Percentiles rank a stretch among this genome's conserved stretches.
phyloP scores from a whole-genome alignment of 352 stramenopile genomes.

The Paralagenidium karlingii region DNA sequence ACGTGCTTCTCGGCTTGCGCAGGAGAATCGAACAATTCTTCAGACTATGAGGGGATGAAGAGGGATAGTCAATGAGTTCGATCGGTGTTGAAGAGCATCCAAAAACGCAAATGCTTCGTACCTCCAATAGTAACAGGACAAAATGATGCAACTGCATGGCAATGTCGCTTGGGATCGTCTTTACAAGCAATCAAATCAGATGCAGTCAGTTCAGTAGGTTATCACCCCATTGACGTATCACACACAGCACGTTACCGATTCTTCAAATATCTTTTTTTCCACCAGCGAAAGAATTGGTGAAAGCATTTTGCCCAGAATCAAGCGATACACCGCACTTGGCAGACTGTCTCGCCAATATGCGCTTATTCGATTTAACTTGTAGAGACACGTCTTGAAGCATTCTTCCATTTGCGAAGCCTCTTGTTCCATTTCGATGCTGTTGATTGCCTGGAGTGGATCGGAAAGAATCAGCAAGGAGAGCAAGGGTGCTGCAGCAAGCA shows the following conservation, averaged over 20 bases:
- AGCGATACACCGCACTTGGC: slow-evolving; percentile 31
- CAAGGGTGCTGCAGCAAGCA: slow-evolving; percentile 1
- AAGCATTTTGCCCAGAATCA: slow-evolving; percentile 31
- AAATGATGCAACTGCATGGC: slow-evolving; percentile 28
- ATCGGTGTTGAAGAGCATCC: not conserved
- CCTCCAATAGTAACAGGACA: slow-evolving; percentile 32
- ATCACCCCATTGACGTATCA: not conserved
- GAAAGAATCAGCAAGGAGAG: not conserved
- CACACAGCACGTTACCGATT: slow-evolving; percentile 12
- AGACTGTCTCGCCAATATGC: slow-evolving; percentile 56
- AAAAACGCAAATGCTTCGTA: slow-evolving; percentile 5
- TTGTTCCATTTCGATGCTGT: slow-evolving; percentile 19
- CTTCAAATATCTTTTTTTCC: slow-evolving; percentile 26
- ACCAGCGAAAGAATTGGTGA: slow-evolving; percentile 34
- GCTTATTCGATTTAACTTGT: slow-evolving; percentile 50
- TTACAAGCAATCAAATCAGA: not conserved
- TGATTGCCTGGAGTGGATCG: slow-evolving; percentile 16
- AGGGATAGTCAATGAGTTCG: not conserved
- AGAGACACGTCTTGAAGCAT: slow-evolving; percentile 39
- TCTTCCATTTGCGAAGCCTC: slow-evolving; percentile 26
- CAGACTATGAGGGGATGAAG: slow-evolving; percentile 12
- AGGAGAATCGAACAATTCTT: slow-evolving; percentile 29
- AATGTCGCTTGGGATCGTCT: slow-evolving; percentile 37
- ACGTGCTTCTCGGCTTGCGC: slow-evolving; percentile 40
- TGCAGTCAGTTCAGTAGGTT: not conserved